Base-by-base conservation (phyloP, 1,284 basidiomycete species). In the Moniliella sp. region DNA sequence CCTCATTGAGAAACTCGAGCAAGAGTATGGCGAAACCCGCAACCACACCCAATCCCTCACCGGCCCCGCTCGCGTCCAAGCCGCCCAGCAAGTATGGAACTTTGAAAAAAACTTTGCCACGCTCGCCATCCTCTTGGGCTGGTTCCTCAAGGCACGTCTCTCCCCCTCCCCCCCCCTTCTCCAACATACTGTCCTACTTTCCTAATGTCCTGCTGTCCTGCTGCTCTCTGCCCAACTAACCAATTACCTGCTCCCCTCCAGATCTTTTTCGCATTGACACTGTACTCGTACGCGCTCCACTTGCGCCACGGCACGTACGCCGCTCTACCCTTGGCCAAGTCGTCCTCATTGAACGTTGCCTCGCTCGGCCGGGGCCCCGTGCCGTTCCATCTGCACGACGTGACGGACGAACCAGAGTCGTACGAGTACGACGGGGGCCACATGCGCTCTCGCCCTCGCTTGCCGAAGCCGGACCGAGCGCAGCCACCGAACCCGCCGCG, bases 271-370 rank as follows among this genome's bases (percentile, higher is more conserved):
- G 77, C 79, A 23, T 64, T 80, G 18, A 64, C 88, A 23, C 66
- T 97, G 19, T 97, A 94, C 62, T 93, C 88, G 7, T 94, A 82
- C 61, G 84, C 86, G 2, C 68, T 75, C 1, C 88, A 94, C 61
- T 74, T 97, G 28, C 78, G 86, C 23, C 77, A 78, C 51, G 80
- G 81, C 29, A 79, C 82, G 9, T 94, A 91, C 59, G 76, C 78
- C 48, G 67, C 74, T 11, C 72, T 93, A 27, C 78, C 81, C 3
- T 67, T 68, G 13, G 66, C 66, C 16, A 61, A 57, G 31, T 42
- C 50, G 7, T 50, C 50, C 8, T n/a, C n/a, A n/a, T n/a, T n/a
- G n/a, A n/a, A n/a, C n/a, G n/a, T n/a, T n/a, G n/a, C n/a, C n/a
- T n/a, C n/a, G n/a, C n/a, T n/a, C n/a, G n/a, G n/a, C n/a, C n/a